These are phyloP conservation scores for Hydrangea macrophylla DNA, from an alignment of 148 eudicot species.

Conservation along the genomic window DNA sequence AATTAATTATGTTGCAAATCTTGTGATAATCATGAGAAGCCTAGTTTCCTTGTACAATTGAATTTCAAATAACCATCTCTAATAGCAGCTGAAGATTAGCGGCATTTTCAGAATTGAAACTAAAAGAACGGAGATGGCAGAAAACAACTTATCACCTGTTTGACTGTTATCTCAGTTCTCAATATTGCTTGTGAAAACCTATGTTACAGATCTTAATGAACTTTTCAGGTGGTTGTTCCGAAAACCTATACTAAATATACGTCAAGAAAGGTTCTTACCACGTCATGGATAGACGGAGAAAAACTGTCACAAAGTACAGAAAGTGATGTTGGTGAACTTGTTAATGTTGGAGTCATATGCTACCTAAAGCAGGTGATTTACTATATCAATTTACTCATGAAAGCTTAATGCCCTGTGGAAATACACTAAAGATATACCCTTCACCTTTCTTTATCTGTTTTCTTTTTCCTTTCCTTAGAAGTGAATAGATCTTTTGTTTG, in stretches of 20 bases:
- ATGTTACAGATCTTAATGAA: neutral
- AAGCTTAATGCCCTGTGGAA: neutral
- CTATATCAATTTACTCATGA: neutral
- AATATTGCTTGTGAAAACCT: constrained; percentile 1
- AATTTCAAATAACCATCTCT: neutral
- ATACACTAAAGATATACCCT: neutral
- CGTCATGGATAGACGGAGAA: constrained; percentile 95
- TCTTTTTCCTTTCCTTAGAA: neutral
- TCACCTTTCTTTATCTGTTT: neutral
- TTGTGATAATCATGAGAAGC: neutral
- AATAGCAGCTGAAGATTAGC: neutral
- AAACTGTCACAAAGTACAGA: constrained; percentile 97
- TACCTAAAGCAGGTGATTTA: constrained; percentile 93
- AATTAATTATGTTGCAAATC: too few relatives aligned
- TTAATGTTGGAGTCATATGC: constrained; percentile 99
- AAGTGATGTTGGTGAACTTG: constrained; percentile 92
- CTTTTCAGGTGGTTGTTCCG: constrained; percentile 83
- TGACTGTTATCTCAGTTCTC: neutral
- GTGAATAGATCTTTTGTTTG: neutral
- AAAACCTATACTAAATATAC: constrained; percentile 85
- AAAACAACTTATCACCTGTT: neutral
- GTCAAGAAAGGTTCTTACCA: constrained; percentile 95
- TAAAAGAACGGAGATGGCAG: neutral
- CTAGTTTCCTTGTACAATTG: neutral
- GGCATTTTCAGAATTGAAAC: neutral